phyloP scores from a whole-genome alignment of 1,139 yeast genomes.

The Taphrina populina region DNA sequence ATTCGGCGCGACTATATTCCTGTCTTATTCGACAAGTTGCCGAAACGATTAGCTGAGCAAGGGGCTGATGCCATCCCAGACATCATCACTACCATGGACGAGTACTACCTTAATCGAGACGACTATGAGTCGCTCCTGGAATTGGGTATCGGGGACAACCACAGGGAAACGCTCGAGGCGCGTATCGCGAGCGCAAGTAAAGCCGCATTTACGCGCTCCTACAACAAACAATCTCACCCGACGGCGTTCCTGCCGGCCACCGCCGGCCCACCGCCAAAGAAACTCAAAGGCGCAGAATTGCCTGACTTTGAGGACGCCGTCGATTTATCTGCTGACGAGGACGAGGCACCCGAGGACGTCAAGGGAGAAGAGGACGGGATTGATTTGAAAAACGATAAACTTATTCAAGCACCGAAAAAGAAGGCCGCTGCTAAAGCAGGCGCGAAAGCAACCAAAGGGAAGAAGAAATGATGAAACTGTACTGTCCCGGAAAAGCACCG shows the following conservation, averaged over 20 bases:
- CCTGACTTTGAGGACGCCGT: slow-evolving; percentile 63
- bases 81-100: slow-evolving; percentile 71
- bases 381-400: slow-evolving; percentile 41
- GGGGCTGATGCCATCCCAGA: slow-evolving; percentile 65
- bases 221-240: slow-evolving; percentile 76
- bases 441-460: slow-evolving; percentile 38
- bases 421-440: slow-evolving; percentile 44
- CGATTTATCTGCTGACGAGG: slow-evolving; percentile 51
- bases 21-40: slow-evolving; percentile 55
- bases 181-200: slow-evolving; percentile 72
- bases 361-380: slow-evolving; percentile 41
- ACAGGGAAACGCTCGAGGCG: slow-evolving; percentile 50
- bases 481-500: too few species aligned
- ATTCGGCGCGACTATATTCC: slow-evolving; percentile 78
- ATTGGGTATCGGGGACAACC: slow-evolving; percentile 58
- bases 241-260: slow-evolving; percentile 75
- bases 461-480: slow-evolving; percentile 5
- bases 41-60: slow-evolving; percentile 55
- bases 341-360: slow-evolving; percentile 54
- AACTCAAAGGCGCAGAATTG: slow-evolving; percentile 42
- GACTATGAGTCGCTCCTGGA: slow-evolving; percentile 90
- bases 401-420: slow-evolving; percentile 52
- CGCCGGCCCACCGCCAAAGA: slow-evolving; percentile 48
- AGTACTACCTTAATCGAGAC: slow-evolving; percentile 78
- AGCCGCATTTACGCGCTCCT: slow-evolving; percentile 76